These are phyloP conservation scores for Vitrella brassicaformis DNA, from an alignment of 73 alveolate genomes.

Conservation along the genomic window DNA sequence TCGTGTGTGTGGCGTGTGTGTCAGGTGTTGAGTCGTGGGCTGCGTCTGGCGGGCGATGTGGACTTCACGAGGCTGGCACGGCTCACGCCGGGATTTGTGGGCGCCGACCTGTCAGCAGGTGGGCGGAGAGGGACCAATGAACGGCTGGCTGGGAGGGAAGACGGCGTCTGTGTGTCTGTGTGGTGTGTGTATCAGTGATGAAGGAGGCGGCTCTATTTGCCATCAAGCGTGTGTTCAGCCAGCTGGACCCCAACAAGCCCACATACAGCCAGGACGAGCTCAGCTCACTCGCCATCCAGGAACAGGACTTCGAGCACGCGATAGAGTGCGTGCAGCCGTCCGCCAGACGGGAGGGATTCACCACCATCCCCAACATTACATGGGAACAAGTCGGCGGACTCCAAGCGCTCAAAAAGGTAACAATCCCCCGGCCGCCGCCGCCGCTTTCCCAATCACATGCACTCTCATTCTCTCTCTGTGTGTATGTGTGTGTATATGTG, in stretches of 20 bases:
- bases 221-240: constrained; percentile 14
- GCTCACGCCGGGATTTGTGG: constrained; percentile 98
- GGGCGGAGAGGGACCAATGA: constrained; percentile 61
- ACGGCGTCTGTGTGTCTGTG: background rate
- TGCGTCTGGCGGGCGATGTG: constrained; percentile 47
- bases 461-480: background rate
- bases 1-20: no score
- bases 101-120: constrained; percentile 84
- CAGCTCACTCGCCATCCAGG: background rate
- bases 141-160: constrained; percentile 73
- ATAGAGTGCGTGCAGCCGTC: constrained; percentile 86
- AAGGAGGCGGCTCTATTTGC: constrained; percentile 37
- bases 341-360: constrained; percentile 96
- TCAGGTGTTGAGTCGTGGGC: constrained; percentile 11
- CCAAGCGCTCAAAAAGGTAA: constrained; percentile 54
- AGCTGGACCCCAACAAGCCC: constrained; percentile 3
- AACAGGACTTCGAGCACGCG: constrained; percentile 69
- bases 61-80: constrained; percentile 72
- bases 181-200: background rate
- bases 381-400: constrained; percentile 98
- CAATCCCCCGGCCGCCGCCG: background rate
- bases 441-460: background rate
- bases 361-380: constrained; percentile 93
- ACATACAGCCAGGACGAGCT: background rate
- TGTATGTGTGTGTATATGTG: background rate